A percentile compares a stretch with the other conserved stretches of the same genome.
These are phyloP conservation scores for Tetrahymena borealis DNA, from an alignment of 73 alveolate species.

Conservation along the genomic window DNA sequence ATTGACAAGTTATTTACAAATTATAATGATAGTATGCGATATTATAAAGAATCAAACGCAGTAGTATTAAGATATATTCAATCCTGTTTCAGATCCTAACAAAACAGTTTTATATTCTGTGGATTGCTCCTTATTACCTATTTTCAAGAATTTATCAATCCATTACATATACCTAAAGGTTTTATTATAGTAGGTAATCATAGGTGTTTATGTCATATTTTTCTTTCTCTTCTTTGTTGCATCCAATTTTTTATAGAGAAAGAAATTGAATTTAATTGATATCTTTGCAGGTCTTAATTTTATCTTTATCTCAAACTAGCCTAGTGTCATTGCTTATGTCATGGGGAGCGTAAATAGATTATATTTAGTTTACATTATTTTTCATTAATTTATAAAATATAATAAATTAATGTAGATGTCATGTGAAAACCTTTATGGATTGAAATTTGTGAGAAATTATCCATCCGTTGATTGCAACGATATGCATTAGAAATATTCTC, in stretches of 20 bases:
- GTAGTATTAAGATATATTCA: not conserved
- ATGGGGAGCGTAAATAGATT: too few relatives aligned
- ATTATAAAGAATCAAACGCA: not conserved
- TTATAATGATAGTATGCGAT: not conserved
- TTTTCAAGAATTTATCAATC: not conserved
- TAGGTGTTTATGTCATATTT: not conserved
- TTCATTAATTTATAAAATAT: too few relatives aligned
- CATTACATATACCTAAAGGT: not conserved
- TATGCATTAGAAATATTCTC: not conserved
- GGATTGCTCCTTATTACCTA: not conserved
- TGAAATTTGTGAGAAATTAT: not conserved
- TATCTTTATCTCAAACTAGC: too few relatives aligned
- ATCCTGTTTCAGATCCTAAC: not conserved
- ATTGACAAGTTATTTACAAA: not conserved
- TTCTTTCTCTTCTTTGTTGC: not conserved
- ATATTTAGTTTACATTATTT: too few relatives aligned
- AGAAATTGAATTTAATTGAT: not conserved
- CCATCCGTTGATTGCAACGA: not conserved
- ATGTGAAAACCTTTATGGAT: not conserved
- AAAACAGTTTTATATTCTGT: not conserved
- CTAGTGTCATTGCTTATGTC: too few relatives aligned
- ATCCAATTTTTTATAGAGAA: not conserved
- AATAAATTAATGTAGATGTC: too few relatives aligned
- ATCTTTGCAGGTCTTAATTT: not conserved
- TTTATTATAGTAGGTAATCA: not conserved